Conservation (phyloP, 768 basidiomycete genomes). For the Boletus pseudo-olivaceus region DNA sequence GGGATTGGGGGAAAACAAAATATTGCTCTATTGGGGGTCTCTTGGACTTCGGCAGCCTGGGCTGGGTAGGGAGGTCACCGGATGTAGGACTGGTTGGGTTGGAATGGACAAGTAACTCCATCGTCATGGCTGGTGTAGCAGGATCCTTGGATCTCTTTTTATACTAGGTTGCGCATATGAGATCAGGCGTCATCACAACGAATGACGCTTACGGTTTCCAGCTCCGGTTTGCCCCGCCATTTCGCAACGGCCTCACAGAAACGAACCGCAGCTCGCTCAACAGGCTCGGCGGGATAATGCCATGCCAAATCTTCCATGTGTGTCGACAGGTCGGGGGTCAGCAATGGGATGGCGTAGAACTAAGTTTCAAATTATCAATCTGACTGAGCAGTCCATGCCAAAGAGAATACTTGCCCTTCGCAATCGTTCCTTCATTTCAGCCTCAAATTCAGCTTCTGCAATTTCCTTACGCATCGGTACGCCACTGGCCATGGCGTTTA, state of each 20-base stretch:
- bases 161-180: conserved; percentile 43
- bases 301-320: conserved; percentile 72
- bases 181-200: conserved; percentile 6
- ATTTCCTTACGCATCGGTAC: conserved; percentile 36
- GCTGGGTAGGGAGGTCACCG: conserved; percentile 21
- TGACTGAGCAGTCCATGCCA: neutral
- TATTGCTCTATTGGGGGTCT: conserved; percentile 38
- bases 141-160: conserved; percentile 45
- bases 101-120: conserved; percentile 68
- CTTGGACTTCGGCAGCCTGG: conserved; percentile 19
- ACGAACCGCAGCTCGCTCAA: conserved; percentile 72
- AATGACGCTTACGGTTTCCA: conserved; percentile 56
- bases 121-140: conserved; percentile 45
- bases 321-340: conserved; percentile 70
- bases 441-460: conserved; percentile 68
- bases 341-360: conserved; percentile 74
- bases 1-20: conserved; percentile 27
- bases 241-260: conserved; percentile 80
- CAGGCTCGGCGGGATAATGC: conserved; percentile 78
- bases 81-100: conserved; percentile 58
- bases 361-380: conserved; percentile 29
- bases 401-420: conserved; percentile 50
- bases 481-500: conserved; percentile 31
- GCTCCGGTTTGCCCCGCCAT: conserved; percentile 83
- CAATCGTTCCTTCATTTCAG: conserved; percentile 71